Evolutionary conservation across 768 basidiomycete genomes (phyloP), one percentile per base, ranked within the genome.

Genomic region (Pleurotus tuoliensis): DNA sequence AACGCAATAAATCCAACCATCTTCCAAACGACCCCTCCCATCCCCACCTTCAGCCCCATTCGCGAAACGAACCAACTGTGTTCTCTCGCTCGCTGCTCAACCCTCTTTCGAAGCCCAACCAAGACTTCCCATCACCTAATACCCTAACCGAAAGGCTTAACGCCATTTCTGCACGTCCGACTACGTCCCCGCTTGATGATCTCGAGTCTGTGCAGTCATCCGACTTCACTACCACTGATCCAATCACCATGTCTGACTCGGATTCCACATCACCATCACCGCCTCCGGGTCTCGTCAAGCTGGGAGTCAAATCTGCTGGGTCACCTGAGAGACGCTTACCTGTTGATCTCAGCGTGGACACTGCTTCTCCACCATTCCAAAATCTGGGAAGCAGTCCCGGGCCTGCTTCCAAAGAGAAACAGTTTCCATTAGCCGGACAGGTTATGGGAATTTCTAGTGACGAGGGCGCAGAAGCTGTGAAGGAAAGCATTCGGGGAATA

Each of bases 401-500:
- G 22, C 20, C n/a, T 15, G 6, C 22, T 5, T 25, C 51, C 38
- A 53, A 53, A 40, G 51, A 53, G 51, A 53, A 20, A 38, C 51
- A 53, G 39, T 53, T 53, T 24, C 37, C 16, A 11, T 38, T 39
- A 22, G 51, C 34, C 43, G 52, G 22, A 47, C 40, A 27, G 22
- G 40, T 30, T 24, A 24, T 30, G n/a, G 27, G 15, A 47, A 7
- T 38, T 41, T 58, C 39, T 25, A 16, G 52, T 25, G 59, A 51
- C 11, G 62, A 65, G 47, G 69, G 61, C 16, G 72, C 76, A 47
- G 72, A 73, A 24, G 76, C 80, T 16, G 68, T 88, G 46, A 75
- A 71, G 40, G 77, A 81, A 38, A 75, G 79, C 30, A 77, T 87
- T 48, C 76, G 72, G 57, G 80, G 82, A 1, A 65, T 90, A 40